Evolutionary conservation across 116 monocot species (phyloP).

Genomic region (Trichopus zeylanicus): DNA sequence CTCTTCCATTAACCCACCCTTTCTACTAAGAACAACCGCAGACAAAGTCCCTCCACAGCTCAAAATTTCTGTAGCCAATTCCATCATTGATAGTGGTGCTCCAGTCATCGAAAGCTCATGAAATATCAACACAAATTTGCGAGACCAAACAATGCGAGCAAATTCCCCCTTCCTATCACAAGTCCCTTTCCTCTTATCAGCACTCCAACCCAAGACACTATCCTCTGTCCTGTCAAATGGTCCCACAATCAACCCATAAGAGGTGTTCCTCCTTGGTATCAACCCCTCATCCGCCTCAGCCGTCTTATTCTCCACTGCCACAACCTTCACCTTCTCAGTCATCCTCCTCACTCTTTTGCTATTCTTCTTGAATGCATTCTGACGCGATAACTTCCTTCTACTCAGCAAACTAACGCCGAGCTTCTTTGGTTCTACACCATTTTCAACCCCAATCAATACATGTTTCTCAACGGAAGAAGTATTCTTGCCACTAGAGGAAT

Average conservation of each 20-base stretch:
- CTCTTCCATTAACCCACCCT: conserved; percentile 77
- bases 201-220: conserved; percentile 51
- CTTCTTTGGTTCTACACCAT: conserved; percentile 11
- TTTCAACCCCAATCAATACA: conserved; percentile 7
- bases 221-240: conserved; percentile 73
- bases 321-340: conserved; percentile 9
- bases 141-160: conserved; percentile 53
- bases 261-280: conserved; percentile 55
- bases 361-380: conserved; percentile 18
- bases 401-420: conserved; percentile 16
- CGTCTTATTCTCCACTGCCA: conserved; percentile 15
- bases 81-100: conserved; percentile 93
- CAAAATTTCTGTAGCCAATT: conserved; percentile 74
- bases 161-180: conserved; percentile 70
- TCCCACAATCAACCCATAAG: conserved; percentile 69
- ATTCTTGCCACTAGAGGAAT: conserved; percentile 1
- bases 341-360: conserved; percentile 10
- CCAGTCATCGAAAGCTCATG: conserved; percentile 96
- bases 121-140: conserved; percentile 68
- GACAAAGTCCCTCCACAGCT: conserved; percentile 75
- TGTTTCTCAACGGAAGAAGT: conserved; percentile 14
- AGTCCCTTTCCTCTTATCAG: conserved; percentile 51
- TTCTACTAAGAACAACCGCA: conserved; percentile 63
- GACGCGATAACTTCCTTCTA: conserved; percentile 15
- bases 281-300: conserved; percentile 35